These are phyloP conservation scores for Calycina herbarum DNA, from an alignment of 2,329 filamentous ascomycete species.

Conservation along the genomic window DNA sequence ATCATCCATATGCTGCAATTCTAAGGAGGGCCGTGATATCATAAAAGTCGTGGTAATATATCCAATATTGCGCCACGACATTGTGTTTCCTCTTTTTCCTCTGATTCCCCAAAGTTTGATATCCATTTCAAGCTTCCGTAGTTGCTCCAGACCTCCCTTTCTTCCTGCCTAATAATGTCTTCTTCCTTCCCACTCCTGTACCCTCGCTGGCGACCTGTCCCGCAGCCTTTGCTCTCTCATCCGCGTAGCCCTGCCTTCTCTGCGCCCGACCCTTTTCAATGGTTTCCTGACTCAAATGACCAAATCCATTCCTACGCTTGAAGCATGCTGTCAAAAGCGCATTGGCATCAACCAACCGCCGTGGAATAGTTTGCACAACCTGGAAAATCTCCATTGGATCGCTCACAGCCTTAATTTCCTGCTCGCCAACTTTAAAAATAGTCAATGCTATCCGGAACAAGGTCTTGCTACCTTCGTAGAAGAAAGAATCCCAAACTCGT, in stretches of 20 bases:
- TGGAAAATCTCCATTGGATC: slow-evolving; percentile 97
- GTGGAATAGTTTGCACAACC: slow-evolving; percentile 83
- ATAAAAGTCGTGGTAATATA: slow-evolving; percentile 12
- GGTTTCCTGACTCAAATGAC: slow-evolving; percentile 75
- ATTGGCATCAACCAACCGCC: slow-evolving; percentile 80
- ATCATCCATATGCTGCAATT: slow-evolving; percentile 12
- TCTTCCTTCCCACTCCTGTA: slow-evolving; percentile 8
- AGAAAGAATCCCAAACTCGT: slow-evolving; percentile 92
- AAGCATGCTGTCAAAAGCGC: slow-evolving; percentile 80
- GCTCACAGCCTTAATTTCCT: slow-evolving; percentile 72
- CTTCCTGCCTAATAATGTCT: slow-evolving; percentile 14
- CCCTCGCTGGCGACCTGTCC: neutral
- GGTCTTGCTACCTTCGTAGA: slow-evolving; percentile 92
- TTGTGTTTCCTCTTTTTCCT: neutral
- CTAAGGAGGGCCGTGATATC: slow-evolving; percentile 12
- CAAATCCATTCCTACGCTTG: slow-evolving; percentile 75
- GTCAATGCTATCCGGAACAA: slow-evolving; percentile 88
- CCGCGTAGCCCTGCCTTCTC: slow-evolving; percentile 51
- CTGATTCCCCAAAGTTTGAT: neutral
- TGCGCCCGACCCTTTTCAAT: slow-evolving; percentile 76
- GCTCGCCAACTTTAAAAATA: slow-evolving; percentile 86
- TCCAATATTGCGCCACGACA: slow-evolving; percentile 12
- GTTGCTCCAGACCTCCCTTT: slow-evolving; percentile 2
- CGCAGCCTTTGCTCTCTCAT: slow-evolving; percentile 33
- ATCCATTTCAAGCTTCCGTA: neutral